These are phyloP conservation scores for Agaricus subrufescens DNA, from an alignment of 768 basidiomycete genomes.

Conservation along the genomic window DNA sequence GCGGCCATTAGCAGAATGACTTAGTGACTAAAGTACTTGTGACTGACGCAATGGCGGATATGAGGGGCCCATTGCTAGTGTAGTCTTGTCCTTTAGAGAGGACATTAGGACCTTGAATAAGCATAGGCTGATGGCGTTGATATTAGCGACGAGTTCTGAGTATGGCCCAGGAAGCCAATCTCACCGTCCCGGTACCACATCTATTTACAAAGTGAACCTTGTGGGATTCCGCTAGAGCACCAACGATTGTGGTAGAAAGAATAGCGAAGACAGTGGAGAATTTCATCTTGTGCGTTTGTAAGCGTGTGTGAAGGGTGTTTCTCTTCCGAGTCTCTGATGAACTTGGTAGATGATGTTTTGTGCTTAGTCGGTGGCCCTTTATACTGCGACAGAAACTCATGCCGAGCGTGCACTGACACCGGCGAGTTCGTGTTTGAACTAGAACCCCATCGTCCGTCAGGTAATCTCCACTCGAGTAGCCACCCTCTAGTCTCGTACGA, in stretches of 20 bases:
- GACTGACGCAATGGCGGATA: slow-evolving; percentile 29
- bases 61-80: slow-evolving; percentile 24
- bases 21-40: not conserved
- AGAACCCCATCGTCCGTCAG: too few relatives aligned
- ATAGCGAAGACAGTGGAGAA: slow-evolving; percentile 11
- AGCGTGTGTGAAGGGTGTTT: too few relatives aligned
- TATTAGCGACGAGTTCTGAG: not conserved
- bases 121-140: slow-evolving; percentile 16
- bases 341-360: too few relatives aligned
- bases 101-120: slow-evolving; percentile 21
- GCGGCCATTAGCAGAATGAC: not conserved
- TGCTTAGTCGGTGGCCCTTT: too few relatives aligned
- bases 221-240: slow-evolving; percentile 27
- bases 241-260: slow-evolving; percentile 15
- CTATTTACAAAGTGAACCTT: slow-evolving; percentile 32
- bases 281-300: not conserved
- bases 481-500: too few relatives aligned
- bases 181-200: slow-evolving; percentile 28
- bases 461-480: too few relatives aligned
- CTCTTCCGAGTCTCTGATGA: too few relatives aligned
- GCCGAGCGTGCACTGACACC: too few relatives aligned
- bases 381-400: too few relatives aligned
- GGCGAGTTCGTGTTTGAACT: too few relatives aligned
- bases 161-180: not conserved
- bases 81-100: slow-evolving; percentile 27